Evolutionary conservation across 495 filamentous ascomycete species (phyloP), one percentile per base, ranked within the genome.

Genomic region (Penicillium longicatenatum): DNA sequence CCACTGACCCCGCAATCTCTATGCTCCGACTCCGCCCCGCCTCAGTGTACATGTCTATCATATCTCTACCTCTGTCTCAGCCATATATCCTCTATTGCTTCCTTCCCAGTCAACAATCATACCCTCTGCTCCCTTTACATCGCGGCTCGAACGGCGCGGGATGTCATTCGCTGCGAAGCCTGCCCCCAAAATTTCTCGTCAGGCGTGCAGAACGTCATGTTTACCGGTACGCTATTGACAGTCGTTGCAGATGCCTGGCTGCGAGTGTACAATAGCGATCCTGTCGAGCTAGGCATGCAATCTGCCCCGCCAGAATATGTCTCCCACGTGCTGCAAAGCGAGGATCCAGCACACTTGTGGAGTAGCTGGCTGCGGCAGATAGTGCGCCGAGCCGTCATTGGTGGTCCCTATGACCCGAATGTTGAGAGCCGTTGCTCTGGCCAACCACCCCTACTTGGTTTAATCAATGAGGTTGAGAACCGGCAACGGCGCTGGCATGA

Each of bases 151-250:
- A 79, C 79, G 7, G 85, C 85, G 1, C 78, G 82, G 55, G 70
- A 82, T 35, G 75, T 78, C n/a, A 78, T 89, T 48, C 78, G 80
- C 63, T 90, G 87, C 67, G 66, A 74, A 39, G 59, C 72, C 16
- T 90, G 87, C 62, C 79, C 80, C 16, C 74, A 77, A 35, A 67
- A 69, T 26, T 80, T 78, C 26, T 66, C 74, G 22, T 76, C 76
- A 1, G 74, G 71, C 9, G 60, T 84, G 17, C 86, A 89, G 55
- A 89, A 82, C 62, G 76, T 85, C 39, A 89, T 89, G 85, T 80
- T 88, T 53, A 79, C 86, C 11, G 86, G 82, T 7, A 84, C 85
- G 0, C 73, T 89, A 9, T 73, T 90, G 20, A 86, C 83, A 19
- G 82, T 84, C 12, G 75, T 87, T 29, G 83, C 83, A 19, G 79